Percentiles rank a stretch among this genome's conserved stretches.
These are phyloP conservation scores for Clavaria fumosa DNA, from an alignment of 768 basidiomycete genomes.

Conservation along the genomic window DNA sequence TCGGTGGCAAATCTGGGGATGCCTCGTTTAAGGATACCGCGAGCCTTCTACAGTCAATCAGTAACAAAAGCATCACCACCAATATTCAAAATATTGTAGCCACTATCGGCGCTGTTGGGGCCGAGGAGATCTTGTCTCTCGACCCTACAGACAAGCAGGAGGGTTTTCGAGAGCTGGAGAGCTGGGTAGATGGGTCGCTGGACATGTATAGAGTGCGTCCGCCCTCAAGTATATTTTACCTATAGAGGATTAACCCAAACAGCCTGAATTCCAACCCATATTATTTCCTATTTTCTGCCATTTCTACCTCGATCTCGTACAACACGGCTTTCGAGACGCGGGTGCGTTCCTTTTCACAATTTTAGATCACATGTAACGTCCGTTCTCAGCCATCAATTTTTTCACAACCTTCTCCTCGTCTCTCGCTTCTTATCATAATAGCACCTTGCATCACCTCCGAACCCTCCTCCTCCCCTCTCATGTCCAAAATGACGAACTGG, in stretches of 20 bases:
- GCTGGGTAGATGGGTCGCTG: conserved; percentile 80
- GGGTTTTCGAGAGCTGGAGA: conserved; percentile 72
- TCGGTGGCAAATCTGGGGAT: conserved; percentile 57
- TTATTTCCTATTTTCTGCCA: conserved; percentile 94
- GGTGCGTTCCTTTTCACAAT: conserved; percentile 32
- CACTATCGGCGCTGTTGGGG: conserved; percentile 63
- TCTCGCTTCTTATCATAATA: conserved; percentile 47
- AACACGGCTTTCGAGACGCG: conserved; percentile 79
- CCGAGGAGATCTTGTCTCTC: conserved; percentile 65
- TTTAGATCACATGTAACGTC: conserved; percentile 5
- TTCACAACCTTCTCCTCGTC: conserved; percentile 54
- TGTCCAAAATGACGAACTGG: conserved; percentile 67
- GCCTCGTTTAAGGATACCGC: conserved; percentile 54
- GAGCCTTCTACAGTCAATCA: conserved; percentile 52
- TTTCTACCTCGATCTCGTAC: conserved; percentile 89
- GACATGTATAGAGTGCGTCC: conserved; percentile 75
- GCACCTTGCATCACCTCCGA: conserved; percentile 62
- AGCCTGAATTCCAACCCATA: conserved; percentile 91
- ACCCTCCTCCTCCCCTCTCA: conserved; percentile 72
- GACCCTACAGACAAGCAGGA: conserved; percentile 80
- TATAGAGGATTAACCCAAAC: conserved; percentile 9
- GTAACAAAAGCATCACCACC: conserved; percentile 50
- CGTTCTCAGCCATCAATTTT: conserved; percentile 51
- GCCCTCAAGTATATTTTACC: not conserved
- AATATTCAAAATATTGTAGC: conserved; percentile 65